Evolutionary conservation across 1,284 basidiomycete species (phyloP).

Genomic region (Fomitopsis betulina): DNA sequence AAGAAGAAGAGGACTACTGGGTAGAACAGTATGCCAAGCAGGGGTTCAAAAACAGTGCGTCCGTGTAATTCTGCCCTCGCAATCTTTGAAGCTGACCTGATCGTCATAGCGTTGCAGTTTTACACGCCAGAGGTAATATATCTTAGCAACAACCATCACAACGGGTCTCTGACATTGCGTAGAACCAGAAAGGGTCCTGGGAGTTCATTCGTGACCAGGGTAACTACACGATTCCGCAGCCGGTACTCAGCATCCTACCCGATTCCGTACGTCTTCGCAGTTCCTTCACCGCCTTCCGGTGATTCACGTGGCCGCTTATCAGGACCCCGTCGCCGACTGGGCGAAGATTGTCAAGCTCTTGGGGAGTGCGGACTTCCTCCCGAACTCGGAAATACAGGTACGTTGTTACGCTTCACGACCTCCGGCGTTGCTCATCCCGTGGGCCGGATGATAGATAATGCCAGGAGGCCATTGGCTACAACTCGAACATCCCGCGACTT

Average conservation of each 20-base stretch:
- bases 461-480: slow-evolving; percentile 58
- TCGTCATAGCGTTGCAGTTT: slow-evolving; percentile 9
- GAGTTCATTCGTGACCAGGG: slow-evolving; percentile 46
- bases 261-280: slow-evolving; percentile 33
- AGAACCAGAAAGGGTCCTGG: slow-evolving; percentile 55
- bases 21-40: slow-evolving; percentile 53
- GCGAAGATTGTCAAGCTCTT: slow-evolving; percentile 34
- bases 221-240: slow-evolving; percentile 53
- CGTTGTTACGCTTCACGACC: slow-evolving; percentile 9
- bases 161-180: background rate
- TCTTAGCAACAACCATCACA: too few relatives aligned
- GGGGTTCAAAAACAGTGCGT: slow-evolving; percentile 57
- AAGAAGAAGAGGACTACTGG: slow-evolving; percentile 62
- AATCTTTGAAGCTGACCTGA: background rate
- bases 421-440: slow-evolving; percentile 5
- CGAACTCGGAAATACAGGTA: slow-evolving; percentile 49
- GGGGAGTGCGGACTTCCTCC: slow-evolving; percentile 41
- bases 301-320: background rate
- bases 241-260: slow-evolving; percentile 53
- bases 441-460: slow-evolving; percentile 31
- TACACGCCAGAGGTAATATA: slow-evolving; percentile 33
- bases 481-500: slow-evolving; percentile 45
- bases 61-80: background rate
- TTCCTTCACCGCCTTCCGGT: background rate
- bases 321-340: slow-evolving; percentile 69